Evolutionary conservation across 441 rosid species (phyloP).

Genomic region (Eutrema salsugineum): DNA sequence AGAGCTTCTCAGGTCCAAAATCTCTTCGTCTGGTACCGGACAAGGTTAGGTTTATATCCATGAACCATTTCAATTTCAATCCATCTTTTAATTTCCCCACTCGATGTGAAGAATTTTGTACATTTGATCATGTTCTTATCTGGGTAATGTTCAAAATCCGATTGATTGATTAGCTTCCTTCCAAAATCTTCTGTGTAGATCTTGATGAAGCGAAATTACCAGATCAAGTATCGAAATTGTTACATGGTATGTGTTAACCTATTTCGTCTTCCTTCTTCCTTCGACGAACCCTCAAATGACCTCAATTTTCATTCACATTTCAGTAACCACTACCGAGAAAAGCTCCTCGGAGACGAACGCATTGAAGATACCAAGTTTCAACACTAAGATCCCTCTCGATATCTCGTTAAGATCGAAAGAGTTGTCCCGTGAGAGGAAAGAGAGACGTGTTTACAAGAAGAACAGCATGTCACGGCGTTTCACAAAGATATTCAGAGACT

Average conservation of each 20-base stretch:
- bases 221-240: slow-evolving; percentile 8
- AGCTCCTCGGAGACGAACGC: background rate
- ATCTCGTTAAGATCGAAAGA: slow-evolving; percentile 39
- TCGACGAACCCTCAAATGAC: background rate
- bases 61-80: background rate
- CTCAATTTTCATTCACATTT: slow-evolving; percentile 3
- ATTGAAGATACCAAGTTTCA: slow-evolving; percentile 45
- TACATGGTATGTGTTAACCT: slow-evolving; percentile 18
- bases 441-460: slow-evolving; percentile 46
- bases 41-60: background rate
- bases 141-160: background rate
- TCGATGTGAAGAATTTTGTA: background rate
- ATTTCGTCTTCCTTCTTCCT: background rate
- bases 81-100: background rate
- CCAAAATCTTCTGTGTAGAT: slow-evolving; percentile 8
- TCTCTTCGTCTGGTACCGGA: background rate
- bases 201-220: background rate
- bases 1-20: slow-evolving; percentile 3
- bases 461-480: slow-evolving; percentile 34
- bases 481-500: slow-evolving; percentile 31
- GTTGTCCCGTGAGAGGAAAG: slow-evolving; percentile 58
- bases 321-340: background rate
- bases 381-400: slow-evolving; percentile 8
- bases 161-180: background rate
- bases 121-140: background rate